Percentiles rank a stretch among this genome's conserved stretches.
Conservation (phyloP, 257 asterid species). For the Coffea canephora region DNA sequence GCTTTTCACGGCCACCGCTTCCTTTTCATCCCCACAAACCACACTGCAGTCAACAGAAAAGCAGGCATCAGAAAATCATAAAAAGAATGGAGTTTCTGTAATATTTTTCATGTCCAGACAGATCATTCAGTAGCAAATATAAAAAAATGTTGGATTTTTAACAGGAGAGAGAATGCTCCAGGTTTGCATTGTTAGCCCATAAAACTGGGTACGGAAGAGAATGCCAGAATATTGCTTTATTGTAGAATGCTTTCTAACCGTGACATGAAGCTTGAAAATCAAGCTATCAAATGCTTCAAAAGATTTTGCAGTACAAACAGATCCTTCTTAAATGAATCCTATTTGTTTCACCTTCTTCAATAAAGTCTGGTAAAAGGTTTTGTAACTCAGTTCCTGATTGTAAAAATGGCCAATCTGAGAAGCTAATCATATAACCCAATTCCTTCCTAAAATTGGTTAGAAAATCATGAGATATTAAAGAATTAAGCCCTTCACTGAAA, state of each 20-base stretch:
- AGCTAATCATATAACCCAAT: not conserved
- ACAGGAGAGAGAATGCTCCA: not conserved
- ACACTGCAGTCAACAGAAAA: slow-evolving; percentile 42
- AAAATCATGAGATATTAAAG: not conserved
- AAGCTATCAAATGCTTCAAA: not conserved
- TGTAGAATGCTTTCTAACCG: not conserved
- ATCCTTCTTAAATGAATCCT: not conserved
- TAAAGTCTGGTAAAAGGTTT: not conserved
- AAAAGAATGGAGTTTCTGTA: not conserved
- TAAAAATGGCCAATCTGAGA: not conserved
- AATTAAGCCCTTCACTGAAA: not conserved
- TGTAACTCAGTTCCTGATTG: not conserved
- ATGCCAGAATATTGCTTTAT: not conserved
- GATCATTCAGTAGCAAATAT: not conserved
- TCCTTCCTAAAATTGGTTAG: not conserved
- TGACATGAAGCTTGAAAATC: not conserved
- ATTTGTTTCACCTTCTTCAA: not conserved
- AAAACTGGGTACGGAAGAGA: not conserved
- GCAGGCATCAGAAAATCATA: not conserved
- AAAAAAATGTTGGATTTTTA: not conserved
- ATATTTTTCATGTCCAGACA: not conserved
- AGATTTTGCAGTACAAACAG: no score
- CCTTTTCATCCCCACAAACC: slow-evolving; percentile 89
- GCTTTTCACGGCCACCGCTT: slow-evolving; percentile 93
- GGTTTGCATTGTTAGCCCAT: not conserved